phyloP scores from a whole-genome alignment of 2,329 filamentous ascomycete genomes.

The Aureobasidium sp. region DNA sequence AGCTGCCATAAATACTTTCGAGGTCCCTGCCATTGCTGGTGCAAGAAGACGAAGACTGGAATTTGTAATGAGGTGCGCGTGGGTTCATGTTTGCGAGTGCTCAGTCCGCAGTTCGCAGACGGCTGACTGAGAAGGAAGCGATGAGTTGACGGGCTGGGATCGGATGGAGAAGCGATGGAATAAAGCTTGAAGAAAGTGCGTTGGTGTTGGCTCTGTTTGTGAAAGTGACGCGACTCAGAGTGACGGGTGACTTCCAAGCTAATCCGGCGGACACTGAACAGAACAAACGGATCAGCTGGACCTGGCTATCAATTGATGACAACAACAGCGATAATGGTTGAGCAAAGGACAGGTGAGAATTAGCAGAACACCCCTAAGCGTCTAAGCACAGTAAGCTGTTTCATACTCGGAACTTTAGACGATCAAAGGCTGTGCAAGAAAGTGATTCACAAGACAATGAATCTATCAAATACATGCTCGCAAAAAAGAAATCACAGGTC shows the following conservation, averaged over 20 bases:
- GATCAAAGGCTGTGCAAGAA: too few relatives aligned
- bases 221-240: background rate
- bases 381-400: too few relatives aligned
- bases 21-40: background rate
- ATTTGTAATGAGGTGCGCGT: background rate
- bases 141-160: background rate
- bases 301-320: background rate
- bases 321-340: background rate
- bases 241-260: background rate
- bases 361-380: too few relatives aligned
- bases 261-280: background rate
- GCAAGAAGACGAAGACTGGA: background rate
- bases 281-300: background rate
- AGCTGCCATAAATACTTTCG: background rate
- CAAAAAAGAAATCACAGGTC: background rate
- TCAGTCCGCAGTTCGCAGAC: background rate
- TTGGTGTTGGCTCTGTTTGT: background rate
- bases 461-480: background rate
- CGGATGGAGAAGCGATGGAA: background rate
- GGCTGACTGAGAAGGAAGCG: background rate
- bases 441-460: too few relatives aligned
- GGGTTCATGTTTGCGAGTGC: background rate
- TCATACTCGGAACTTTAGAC: too few relatives aligned
- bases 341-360: background rate
- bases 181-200: background rate